phyloP scores from a whole-genome alignment of 768 basidiomycete species.

The Holtermannia corniformis region DNA sequence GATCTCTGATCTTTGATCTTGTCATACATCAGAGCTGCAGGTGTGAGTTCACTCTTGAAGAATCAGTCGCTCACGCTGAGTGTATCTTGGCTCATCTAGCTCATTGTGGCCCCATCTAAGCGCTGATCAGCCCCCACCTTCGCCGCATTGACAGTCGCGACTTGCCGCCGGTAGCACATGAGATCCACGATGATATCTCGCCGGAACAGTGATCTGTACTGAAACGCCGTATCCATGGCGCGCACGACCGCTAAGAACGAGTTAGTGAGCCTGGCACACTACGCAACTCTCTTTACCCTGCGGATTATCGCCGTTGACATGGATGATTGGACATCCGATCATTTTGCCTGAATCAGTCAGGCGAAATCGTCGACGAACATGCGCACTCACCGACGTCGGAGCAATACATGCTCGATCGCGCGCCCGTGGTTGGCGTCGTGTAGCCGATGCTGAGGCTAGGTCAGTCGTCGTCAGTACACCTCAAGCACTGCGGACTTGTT shows the following conservation, averaged over 20 bases:
- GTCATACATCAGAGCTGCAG: constrained; percentile 69
- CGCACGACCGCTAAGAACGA: constrained; percentile 64
- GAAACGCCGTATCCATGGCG: constrained; percentile 79
- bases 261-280: no score
- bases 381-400: constrained; percentile 8
- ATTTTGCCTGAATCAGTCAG: constrained; percentile 74
- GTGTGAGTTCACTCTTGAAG: background rate
- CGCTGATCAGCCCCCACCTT: constrained; percentile 2
- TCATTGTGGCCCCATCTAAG: constrained; percentile 72
- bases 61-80: constrained; percentile 47
- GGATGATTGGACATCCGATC: constrained; percentile 78
- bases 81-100: constrained; percentile 75
- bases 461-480: background rate
- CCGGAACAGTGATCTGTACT: constrained; percentile 74
- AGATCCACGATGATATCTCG: constrained; percentile 86
- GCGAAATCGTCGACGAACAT: background rate
- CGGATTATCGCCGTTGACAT: constrained; percentile 84
- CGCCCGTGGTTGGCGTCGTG: constrained; percentile 74
- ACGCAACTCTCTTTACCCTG: no score
- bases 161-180: constrained; percentile 76
- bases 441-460: constrained; percentile 63
- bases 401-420: constrained; percentile 77
- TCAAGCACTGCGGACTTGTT: constrained; percentile 31
- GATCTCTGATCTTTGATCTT: constrained; percentile 67
- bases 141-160: no score